phyloP scores from a whole-genome alignment of 2,329 filamentous ascomycete species.

The Coleophoma crateriformis region DNA sequence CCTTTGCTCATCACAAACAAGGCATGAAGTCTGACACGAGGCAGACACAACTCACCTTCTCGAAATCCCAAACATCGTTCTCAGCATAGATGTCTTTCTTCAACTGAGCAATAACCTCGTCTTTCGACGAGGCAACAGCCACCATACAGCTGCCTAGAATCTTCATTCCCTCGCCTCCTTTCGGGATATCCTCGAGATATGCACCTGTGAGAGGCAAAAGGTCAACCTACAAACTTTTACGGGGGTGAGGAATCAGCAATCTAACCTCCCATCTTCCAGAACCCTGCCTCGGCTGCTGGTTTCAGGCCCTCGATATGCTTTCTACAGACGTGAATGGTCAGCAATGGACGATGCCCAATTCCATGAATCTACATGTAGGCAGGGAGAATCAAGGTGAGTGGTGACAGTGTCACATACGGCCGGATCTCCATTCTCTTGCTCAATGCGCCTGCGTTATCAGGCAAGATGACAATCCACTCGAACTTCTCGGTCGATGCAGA shows the following conservation, averaged over 20 bases:
- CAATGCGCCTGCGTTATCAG: constrained; percentile 55
- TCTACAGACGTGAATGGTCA: constrained; percentile 4
- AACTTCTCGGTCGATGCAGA: constrained; percentile 28
- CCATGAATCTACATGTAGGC: not conserved
- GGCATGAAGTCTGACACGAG: not conserved
- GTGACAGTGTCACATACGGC: constrained; percentile 35
- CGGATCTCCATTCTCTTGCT: constrained; percentile 58
- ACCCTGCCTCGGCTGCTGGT: constrained; percentile 45
- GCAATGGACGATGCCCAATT: not conserved
- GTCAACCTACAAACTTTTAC: too few species aligned
- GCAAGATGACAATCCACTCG: constrained; percentile 66
- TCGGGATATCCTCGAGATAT: constrained; percentile 59
- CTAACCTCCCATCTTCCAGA: constrained; percentile 52
- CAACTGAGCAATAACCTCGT: constrained; percentile 63
- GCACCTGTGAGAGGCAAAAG: constrained; percentile 43
- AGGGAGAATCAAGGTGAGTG: not conserved
- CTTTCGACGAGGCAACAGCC: constrained; percentile 57
- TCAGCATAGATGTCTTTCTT: constrained; percentile 68
- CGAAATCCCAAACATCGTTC: constrained; percentile 74
- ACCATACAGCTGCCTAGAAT: constrained; percentile 49
- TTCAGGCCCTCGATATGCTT: constrained; percentile 38
- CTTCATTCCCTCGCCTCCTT: constrained; percentile 51
- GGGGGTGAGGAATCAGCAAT: too few species aligned
- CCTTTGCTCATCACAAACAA: not conserved
- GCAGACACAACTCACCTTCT: constrained; percentile 41